Conservation (phyloP, 257 asterid species). For the Misopates orontium region DNA sequence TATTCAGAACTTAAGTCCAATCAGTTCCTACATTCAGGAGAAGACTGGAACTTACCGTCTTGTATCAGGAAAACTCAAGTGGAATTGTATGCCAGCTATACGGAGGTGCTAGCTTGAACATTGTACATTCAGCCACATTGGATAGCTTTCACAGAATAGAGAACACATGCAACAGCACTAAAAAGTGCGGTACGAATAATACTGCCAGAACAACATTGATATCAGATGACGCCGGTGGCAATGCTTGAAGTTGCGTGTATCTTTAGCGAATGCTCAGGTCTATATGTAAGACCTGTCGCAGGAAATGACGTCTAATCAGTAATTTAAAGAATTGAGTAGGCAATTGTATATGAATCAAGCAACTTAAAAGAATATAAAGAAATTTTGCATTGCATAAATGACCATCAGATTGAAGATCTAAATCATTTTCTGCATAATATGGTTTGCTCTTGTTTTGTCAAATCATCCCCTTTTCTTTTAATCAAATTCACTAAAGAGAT, state of each 20-base stretch:
- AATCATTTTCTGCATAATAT: not conserved
- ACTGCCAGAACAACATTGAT: slow-evolving; percentile 20
- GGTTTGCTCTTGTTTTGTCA: not conserved
- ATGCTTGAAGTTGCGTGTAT: slow-evolving; percentile 90
- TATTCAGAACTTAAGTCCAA: not conserved
- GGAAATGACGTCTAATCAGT: slow-evolving; percentile 20
- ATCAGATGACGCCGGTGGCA: slow-evolving; percentile 65
- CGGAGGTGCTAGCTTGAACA: not conserved
- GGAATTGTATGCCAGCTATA: not conserved
- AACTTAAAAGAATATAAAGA: not conserved
- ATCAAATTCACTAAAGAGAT: not conserved
- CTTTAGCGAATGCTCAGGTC: slow-evolving; percentile 92
- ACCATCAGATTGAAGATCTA: not conserved
- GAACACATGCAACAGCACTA: slow-evolving; percentile 2
- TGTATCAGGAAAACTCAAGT: not conserved
- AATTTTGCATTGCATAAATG: not conserved
- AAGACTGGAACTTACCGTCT: not conserved
- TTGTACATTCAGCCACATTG: slow-evolving; percentile 9
- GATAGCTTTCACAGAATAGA: slow-evolving; percentile 4
- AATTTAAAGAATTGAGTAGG: slow-evolving; percentile 18
- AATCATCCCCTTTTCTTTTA: not conserved
- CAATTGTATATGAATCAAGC: not conserved
- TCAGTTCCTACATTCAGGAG: not conserved
- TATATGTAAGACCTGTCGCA: slow-evolving; percentile 70
- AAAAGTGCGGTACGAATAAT: slow-evolving; percentile 3